Evolutionary conservation across 2,329 filamentous ascomycete genomes (phyloP), one percentile per base, ranked within the genome.

Genomic region (Neopestalotiopsis rosae): DNA sequence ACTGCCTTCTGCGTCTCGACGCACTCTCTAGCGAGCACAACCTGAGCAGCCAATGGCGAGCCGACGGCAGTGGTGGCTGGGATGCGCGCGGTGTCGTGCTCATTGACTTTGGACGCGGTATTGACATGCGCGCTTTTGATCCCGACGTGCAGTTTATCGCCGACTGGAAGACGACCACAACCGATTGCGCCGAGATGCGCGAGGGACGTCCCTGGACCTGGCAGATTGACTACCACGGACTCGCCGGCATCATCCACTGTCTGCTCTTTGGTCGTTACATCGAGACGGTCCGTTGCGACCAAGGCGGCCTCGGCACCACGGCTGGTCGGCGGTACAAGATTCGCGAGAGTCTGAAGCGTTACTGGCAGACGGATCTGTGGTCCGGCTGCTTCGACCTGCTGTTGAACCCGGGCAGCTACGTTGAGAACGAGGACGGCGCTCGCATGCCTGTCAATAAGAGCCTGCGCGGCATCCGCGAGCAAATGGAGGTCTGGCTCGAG

Each of bases 321-420:
- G 79, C 80, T 7, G 88, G 86, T 1, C 90, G 92, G 77, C 90
- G 87, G 62, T 98, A 97, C 82, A 89, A 88, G 71, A 90, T 98
- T 72, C 89, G 92, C 65, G 95, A 98, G 81, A 89, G 85, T 14
- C 82, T 98, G 70, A 99, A 99, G 84, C 84, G 96, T 59, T 99
- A 99, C 81, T 99, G 96, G 96, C 95, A 98, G 84, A 92, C 91
- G 63, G 94, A 97, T 64, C 89, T 98, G 59, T 99, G 96, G 96
- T 82, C 78, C 2, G 90, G 92, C 70, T 90, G 92, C 62, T 97
- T 99, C 79, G 92, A 95, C 72, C 75, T 98, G 69, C 82, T 98
- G 72, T 84, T 99, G 58, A 99, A 99, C 79, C 95, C 95, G 0
- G 86, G 88, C 2, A 86, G 85, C 69, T 90, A 91, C 80, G 80